These are phyloP conservation scores for Boletus patriciae DNA, from an alignment of 768 basidiomycete species.

Conservation along the genomic window DNA sequence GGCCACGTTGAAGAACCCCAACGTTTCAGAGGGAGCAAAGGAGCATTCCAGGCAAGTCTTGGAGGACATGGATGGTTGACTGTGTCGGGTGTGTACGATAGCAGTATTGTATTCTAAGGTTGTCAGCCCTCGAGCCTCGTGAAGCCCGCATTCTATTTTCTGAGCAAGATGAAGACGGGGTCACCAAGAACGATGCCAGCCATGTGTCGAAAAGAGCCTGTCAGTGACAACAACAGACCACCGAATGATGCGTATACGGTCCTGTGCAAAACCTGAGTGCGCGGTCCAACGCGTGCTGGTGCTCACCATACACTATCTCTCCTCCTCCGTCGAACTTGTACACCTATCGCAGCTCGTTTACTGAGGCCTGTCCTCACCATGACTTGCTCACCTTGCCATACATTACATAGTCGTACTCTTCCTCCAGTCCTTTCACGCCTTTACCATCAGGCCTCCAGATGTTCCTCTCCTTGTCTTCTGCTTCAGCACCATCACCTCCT, in stretches of 20 bases:
- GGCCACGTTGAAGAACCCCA: conserved; percentile 27
- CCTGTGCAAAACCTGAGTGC: conserved; percentile 41
- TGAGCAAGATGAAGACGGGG: conserved; percentile 84
- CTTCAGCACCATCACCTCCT: conserved; percentile 52
- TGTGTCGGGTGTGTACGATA: background rate
- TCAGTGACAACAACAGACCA: conserved; percentile 90
- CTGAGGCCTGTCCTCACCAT: background rate
- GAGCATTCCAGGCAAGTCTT: conserved; percentile 9
- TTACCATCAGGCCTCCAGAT: conserved; percentile 87
- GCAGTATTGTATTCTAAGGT: conserved; percentile 4
- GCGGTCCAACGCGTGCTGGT: background rate
- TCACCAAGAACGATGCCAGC: conserved; percentile 91
- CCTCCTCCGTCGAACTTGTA: conserved; percentile 94
- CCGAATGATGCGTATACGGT: conserved; percentile 97
- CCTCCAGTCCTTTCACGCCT: conserved; percentile 78
- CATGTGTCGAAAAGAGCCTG: conserved; percentile 76
- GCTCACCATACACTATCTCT: conserved; percentile 69
- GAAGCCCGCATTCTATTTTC: conserved; percentile 50
- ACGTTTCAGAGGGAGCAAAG: conserved; percentile 17
- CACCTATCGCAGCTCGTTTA: conserved; percentile 51
- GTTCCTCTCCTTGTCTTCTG: conserved; percentile 71
- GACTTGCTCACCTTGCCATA: conserved; percentile 77
- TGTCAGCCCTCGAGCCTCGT: background rate
- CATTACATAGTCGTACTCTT: conserved; percentile 99
- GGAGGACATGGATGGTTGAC: conserved; percentile 5